Evolutionary conservation across 169 alveolate species (phyloP), one percentile per base, ranked within the genome.

Genomic region (Condylostoma magnum): DNA sequence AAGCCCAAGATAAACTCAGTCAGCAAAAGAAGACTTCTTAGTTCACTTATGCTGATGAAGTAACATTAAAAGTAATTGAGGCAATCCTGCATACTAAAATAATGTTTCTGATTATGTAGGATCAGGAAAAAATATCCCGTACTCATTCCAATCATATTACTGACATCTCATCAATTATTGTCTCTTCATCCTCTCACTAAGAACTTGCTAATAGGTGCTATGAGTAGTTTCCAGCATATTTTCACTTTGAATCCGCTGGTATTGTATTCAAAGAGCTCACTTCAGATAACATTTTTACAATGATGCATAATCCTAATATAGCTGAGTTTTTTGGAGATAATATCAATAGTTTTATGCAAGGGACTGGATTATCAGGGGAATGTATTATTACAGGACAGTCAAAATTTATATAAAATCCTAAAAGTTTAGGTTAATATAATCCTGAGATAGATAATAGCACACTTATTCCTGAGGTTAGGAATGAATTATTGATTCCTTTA

Each of bases 211-310:
- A 63, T 44, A 22, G 73, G n/a, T 36, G 38, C 6, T 22, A 41
- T 22, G 15, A 37, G n/a, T 54, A 27, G 38, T 3, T 63, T 0
- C 41, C 73, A 20, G 37, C 20, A 1, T 63, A 41, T 33, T 43
- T 38, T n/a, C 37, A 63, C 31, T 63, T 63, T 44, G 73, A 63
- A 22, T 28, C 15, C n/a, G 73, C 60, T 37, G 73, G 73, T 10
- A 44, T 63, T n/a, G 73, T 44, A 20, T 63, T 63, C 27, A 12
- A 43, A 25, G 73, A 63, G 15, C 3, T 20, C 12, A 43, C 34
- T 22, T 6, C 54, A 22, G 20, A 63, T 4, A 20, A 43, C 20
- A 43, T 63, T 44, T 43, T 41, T 44, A 46, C 46, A 4, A 63
- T 63, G 73, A 33, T 63, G 1, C 73, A 63, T 34, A 57, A 63